Evolutionary conservation across 2,329 filamentous ascomycete species (phyloP).

Genomic region (Aspergillus transmontanensis): DNA sequence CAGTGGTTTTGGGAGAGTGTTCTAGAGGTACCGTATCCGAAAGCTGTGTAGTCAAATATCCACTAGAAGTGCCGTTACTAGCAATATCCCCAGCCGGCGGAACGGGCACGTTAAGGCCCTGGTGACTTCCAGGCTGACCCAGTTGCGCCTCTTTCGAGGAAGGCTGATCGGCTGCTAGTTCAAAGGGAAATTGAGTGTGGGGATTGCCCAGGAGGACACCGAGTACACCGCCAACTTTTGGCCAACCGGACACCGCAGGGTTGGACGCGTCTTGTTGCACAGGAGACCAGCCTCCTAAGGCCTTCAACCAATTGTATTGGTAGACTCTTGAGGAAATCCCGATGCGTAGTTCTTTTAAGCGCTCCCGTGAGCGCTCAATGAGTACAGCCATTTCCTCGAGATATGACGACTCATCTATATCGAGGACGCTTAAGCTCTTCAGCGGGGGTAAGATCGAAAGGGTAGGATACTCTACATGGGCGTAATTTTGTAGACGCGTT

Average conservation of each 20-base stretch:
- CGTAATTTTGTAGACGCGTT: slow-evolving; percentile 54
- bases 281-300: slow-evolving; percentile 19
- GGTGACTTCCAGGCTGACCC: neutral
- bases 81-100: neutral
- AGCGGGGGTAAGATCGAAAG: slow-evolving; percentile 76
- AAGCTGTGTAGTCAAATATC: neutral
- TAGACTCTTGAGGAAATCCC: slow-evolving; percentile 61
- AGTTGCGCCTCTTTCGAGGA: slow-evolving; percentile 9
- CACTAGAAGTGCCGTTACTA: neutral
- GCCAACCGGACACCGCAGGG: slow-evolving; percentile 28
- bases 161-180: neutral
- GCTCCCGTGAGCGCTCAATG: slow-evolving; percentile 68
- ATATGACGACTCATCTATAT: slow-evolving; percentile 82
- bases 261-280: slow-evolving; percentile 16
- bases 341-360: slow-evolving; percentile 70
- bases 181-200: neutral
- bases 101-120: neutral
- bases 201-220: slow-evolving; percentile 28
- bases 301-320: slow-evolving; percentile 32
- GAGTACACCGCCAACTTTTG: slow-evolving; percentile 36
- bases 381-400: slow-evolving; percentile 80
- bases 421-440: slow-evolving; percentile 73
- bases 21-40: neutral
- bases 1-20: neutral
- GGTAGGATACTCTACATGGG: slow-evolving; percentile 73